Conservation (phyloP, 1,139 yeast genomes). For the Petasospora rhodanensis region DNA sequence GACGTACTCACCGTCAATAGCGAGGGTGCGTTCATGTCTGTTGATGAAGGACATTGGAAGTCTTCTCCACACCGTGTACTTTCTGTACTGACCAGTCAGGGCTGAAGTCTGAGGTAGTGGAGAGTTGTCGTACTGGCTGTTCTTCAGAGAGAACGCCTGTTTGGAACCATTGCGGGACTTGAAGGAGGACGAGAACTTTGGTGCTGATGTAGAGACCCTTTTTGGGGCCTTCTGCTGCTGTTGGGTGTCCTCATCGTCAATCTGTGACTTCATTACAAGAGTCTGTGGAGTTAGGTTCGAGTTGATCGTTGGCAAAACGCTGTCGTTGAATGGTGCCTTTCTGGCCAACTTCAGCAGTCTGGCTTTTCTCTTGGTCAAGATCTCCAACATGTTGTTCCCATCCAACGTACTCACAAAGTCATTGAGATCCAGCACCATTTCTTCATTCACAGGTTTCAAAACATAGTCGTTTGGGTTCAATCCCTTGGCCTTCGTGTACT, state of each 20-base stretch:
- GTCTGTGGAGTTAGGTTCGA: constrained; percentile 26
- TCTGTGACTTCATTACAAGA: constrained; percentile 10
- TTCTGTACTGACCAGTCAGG: constrained; percentile 36
- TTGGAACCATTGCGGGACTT: constrained; percentile 14
- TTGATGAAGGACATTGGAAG: constrained; percentile 80
- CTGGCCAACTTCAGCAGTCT: constrained; percentile 18
- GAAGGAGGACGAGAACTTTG: constrained; percentile 17
- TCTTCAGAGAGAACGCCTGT: constrained; percentile 5
- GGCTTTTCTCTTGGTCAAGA: constrained; percentile 18
- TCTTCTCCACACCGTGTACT: constrained; percentile 82
- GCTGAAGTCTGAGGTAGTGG: constrained; percentile 11
- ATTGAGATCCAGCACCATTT: constrained; percentile 28
- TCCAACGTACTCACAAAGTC: constrained; percentile 34
- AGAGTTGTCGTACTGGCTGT: constrained; percentile 3
- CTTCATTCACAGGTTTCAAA: constrained; percentile 29
- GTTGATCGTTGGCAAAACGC: constrained; percentile 23
- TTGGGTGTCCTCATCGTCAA: constrained; percentile 1
- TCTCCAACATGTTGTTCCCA: constrained; percentile 24
- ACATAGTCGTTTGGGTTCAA: constrained; percentile 31
- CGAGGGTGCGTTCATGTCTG: constrained; percentile 76
- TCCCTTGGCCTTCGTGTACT: constrained; percentile 29
- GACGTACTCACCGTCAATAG: constrained; percentile 90
- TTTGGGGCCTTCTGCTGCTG: constrained; percentile 7
- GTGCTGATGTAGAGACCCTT: constrained; percentile 14
- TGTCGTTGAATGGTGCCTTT: constrained; percentile 12